A percentile compares a stretch with the other conserved stretches of the same genome.
These are phyloP conservation scores for Fusarium mangiferae DNA, from an alignment of 2,329 filamentous ascomycete species.

Conservation along the genomic window DNA sequence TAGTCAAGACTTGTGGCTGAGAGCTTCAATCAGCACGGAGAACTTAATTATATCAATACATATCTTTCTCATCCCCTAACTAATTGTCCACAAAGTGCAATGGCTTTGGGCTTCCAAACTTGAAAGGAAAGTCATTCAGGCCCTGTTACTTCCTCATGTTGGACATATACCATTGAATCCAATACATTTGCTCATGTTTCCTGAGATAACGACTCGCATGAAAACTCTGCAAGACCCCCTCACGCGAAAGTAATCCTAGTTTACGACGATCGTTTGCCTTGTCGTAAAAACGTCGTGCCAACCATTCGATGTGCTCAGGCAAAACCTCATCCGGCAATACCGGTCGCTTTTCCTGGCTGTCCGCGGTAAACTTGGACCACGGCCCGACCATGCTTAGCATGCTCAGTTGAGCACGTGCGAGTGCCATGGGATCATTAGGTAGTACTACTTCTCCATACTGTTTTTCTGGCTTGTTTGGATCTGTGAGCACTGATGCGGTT, in stretches of 20 bases:
- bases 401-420: slow-evolving; percentile 28
- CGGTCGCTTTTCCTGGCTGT: background rate
- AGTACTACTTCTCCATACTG: slow-evolving; percentile 36
- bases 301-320: slow-evolving; percentile 22
- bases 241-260: slow-evolving; percentile 25
- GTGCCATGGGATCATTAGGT: slow-evolving; percentile 29
- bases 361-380: slow-evolving; percentile 27
- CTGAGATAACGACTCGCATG: slow-evolving; percentile 31
- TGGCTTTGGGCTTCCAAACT: too few species aligned
- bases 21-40: too few species aligned
- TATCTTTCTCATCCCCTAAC: too few species aligned
- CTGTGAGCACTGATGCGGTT: slow-evolving; percentile 30
- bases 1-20: too few species aligned
- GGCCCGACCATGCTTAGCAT: slow-evolving; percentile 35
- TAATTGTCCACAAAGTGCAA: too few species aligned
- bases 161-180: slow-evolving; percentile 23
- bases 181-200: slow-evolving; percentile 39
- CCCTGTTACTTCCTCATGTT: too few species aligned
- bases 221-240: slow-evolving; percentile 31
- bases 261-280: slow-evolving; percentile 22
- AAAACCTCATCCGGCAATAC: slow-evolving; percentile 29
- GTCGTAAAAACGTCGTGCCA: slow-evolving; percentile 23
- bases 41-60: too few species aligned
- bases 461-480: slow-evolving; percentile 28
- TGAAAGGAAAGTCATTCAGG: too few species aligned